Evolutionary conservation across 495 filamentous ascomycete species (phyloP).

Genomic region (Pseudotulostoma volvatum): DNA sequence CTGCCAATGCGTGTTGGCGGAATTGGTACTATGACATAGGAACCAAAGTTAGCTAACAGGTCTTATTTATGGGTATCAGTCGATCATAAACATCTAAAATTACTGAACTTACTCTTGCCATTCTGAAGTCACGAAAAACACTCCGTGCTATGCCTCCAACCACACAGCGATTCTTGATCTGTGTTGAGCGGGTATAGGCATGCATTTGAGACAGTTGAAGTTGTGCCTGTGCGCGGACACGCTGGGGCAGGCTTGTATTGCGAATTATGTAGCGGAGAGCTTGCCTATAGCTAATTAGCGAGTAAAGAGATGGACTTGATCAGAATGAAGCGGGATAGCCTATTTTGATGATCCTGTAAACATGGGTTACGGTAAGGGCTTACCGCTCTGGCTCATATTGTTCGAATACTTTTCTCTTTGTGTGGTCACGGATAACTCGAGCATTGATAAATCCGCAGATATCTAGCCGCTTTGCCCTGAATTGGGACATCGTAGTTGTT

Average conservation of each 20-base stretch:
- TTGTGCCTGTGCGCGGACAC: conserved; percentile 76
- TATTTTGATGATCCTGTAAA: too few species aligned
- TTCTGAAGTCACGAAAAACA: conserved; percentile 76
- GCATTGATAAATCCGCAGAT: conserved; percentile 73
- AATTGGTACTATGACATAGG: conserved; percentile 60
- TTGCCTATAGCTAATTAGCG: conserved; percentile 45
- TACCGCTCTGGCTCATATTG: conserved; percentile 76
- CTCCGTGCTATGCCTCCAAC: conserved; percentile 72
- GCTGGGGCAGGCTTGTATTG: conserved; percentile 70
- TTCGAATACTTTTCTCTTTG: conserved; percentile 84
- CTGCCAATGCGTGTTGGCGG: conserved; percentile 71
- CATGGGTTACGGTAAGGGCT: conserved; percentile 4
- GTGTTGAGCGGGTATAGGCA: conserved; percentile 77
- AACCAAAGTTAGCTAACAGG: conserved; percentile 13
- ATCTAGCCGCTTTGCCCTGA: conserved; percentile 74
- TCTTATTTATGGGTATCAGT: too few species aligned
- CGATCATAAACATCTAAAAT: too few species aligned
- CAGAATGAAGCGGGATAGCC: not conserved
- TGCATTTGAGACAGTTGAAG: conserved; percentile 89
- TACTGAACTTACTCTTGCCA: conserved; percentile 57
- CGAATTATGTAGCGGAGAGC: conserved; percentile 87
- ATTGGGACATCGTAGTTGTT: conserved; percentile 59
- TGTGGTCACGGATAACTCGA: conserved; percentile 75
- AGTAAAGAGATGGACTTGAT: conserved; percentile 2
- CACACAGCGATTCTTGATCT: conserved; percentile 86